Evolutionary conservation across 1,284 basidiomycete genomes (phyloP), one percentile per base, ranked within the genome.

Genomic region (Gymnopus androsaceus): DNA sequence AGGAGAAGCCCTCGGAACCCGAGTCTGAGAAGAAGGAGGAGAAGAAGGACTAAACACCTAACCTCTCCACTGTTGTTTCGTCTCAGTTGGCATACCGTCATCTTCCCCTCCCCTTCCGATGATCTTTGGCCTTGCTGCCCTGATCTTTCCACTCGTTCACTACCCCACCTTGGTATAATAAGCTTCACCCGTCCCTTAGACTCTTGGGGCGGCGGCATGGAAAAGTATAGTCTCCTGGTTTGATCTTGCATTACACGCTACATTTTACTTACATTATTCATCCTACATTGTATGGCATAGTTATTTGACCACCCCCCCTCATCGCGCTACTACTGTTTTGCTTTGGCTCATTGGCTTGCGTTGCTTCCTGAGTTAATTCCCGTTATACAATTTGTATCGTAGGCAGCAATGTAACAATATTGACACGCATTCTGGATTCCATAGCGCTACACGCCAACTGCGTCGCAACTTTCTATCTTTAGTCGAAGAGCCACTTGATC

Each of bases 21-120:
- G 74, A 81, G 61, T 78, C 84, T 67, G 84, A 88, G 75, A 88
- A 89, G 42, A 50, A 50, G 48, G 34, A 50, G 67, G 83, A 88
- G 75, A 88, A 89, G 84, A 87, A 89, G 75, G 84, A 88, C 65
- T 87, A 83, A 80, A 61, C 60, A 59, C 55, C 38, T 51, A 7
- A 23, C 1, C 12, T 44, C n/a, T 21, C 52, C 42, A 19, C 21
- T 12, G n/a, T 51, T 23, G 37, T 14, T 51, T 19, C 52, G 52
- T 44, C 38, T n/a, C 37, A 30, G 54, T 47, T 11, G 21, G 30
- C 54, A 60, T n/a, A n/a, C n/a, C n/a, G n/a, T 48, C 34, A 30
- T 48, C 51, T 31, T 19, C 19, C 4, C 12, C 31, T 30, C 54
- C 37, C 14, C 50, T 34, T 8, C 27, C 15, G 2, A 33, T 40